Evolutionary conservation across 2,329 filamentous ascomycete species (phyloP).

Genomic region (Sporothrix protearum): DNA sequence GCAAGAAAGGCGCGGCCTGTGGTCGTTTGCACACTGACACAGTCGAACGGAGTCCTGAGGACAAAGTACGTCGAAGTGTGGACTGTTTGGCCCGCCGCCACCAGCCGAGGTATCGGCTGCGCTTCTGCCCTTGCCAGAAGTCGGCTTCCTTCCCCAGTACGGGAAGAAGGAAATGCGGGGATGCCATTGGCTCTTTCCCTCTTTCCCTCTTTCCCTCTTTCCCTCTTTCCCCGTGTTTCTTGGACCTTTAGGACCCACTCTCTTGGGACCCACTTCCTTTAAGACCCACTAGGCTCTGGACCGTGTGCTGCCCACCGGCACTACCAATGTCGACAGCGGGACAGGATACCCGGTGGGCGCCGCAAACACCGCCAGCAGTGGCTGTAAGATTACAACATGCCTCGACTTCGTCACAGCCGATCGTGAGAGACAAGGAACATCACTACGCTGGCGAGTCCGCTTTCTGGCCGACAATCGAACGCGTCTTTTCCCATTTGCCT

Average conservation of each 20-base stretch:
- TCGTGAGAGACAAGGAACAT: background rate
- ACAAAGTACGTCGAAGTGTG: no score
- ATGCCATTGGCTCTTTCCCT: background rate
- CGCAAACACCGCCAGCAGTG: background rate
- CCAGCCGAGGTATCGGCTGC: conserved; percentile 17
- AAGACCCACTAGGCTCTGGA: conserved; percentile 5
- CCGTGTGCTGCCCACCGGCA: background rate
- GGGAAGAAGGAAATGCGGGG: conserved; percentile 1
- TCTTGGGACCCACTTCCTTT: no score
- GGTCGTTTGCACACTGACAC: background rate
- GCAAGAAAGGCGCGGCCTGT: background rate
- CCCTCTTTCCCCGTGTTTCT: no score
- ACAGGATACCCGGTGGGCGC: background rate
- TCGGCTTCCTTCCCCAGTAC: background rate
- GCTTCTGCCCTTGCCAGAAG: background rate
- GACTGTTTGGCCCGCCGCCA: conserved; percentile 8
- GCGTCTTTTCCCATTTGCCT: no score
- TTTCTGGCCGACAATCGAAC: background rate
- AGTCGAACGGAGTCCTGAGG: no score
- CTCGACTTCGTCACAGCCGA: background rate
- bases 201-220: no score
- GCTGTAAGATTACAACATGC: background rate
- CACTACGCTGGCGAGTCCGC: background rate
- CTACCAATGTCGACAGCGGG: background rate
- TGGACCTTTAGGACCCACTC: no score